Percentiles rank a stretch among this genome's conserved stretches.
phyloP scores from a whole-genome alignment of 2,329 filamentous ascomycete genomes.

The Fusarium compactum region DNA sequence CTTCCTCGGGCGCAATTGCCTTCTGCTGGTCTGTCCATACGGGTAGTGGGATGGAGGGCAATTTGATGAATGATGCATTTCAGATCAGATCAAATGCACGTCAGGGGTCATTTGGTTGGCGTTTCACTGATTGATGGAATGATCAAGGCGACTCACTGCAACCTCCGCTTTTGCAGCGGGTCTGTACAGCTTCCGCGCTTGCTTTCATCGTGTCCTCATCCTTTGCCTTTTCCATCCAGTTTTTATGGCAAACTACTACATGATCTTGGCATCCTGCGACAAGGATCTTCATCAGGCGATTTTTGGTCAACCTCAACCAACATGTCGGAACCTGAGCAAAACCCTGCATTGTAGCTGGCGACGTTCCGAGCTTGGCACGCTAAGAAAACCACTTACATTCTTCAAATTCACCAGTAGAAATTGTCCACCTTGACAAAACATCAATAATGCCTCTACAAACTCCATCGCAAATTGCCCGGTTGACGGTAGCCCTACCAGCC shows the following conservation, averaged over 20 bases:
- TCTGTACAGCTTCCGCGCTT: slow-evolving; percentile 1
- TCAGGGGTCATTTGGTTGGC: not conserved
- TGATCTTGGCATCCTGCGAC: not conserved
- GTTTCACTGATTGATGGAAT: not conserved
- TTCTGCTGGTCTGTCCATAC: not conserved
- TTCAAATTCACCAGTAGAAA: not conserved
- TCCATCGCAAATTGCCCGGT: slow-evolving; percentile 9
- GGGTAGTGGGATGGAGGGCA: not conserved
- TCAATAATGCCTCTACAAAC: slow-evolving; percentile 7
- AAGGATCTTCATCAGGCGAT: slow-evolving; percentile 21
- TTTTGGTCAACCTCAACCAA: slow-evolving; percentile 6
- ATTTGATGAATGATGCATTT: not conserved
- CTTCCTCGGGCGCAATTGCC: not conserved
- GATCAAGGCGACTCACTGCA: slow-evolving; percentile 6
- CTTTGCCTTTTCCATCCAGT: not conserved
- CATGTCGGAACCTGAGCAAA: slow-evolving; percentile 9
- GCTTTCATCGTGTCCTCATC: not conserved
- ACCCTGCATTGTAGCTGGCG: slow-evolving; percentile 24
- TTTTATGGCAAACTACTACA: not conserved
- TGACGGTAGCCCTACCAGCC: slow-evolving; percentile 22
- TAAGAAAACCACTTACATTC: not conserved
- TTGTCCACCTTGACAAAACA: slow-evolving; percentile 17
- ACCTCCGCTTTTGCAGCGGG: slow-evolving; percentile 30
- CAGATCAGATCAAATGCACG: not conserved
- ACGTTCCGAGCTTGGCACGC: slow-evolving; percentile 27